Percentiles rank a stretch among this genome's conserved stretches.
These are phyloP conservation scores for Aquilaria malaccensis DNA, from an alignment of 345 rosid species.

Conservation along the genomic window DNA sequence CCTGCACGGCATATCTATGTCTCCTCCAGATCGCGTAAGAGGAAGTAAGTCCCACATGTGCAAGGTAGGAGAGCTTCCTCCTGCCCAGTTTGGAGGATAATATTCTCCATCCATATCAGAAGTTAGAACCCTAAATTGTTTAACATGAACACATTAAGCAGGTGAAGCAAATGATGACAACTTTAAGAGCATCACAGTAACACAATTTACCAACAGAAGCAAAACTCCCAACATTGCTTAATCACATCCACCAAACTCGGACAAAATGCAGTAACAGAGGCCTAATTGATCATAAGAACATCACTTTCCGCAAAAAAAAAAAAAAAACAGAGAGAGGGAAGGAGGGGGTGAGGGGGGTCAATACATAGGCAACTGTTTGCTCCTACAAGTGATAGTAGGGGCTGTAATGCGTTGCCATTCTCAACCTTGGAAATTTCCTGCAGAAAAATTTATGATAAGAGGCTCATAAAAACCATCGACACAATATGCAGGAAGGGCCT, in stretches of 20 bases:
- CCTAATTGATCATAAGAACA: background rate
- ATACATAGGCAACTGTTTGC: background rate
- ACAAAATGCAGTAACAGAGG: background rate
- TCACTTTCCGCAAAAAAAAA: background rate
- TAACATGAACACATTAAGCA: background rate
- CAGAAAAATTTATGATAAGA: constrained; percentile 1
- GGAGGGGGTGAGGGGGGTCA: too few relatives aligned
- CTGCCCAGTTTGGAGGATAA: too few relatives aligned
- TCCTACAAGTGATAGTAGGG: constrained; percentile 41
- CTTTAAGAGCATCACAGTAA: background rate
- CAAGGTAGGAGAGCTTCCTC: too few relatives aligned
- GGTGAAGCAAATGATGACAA: background rate
- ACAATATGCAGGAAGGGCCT: background rate
- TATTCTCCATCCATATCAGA: too few relatives aligned
- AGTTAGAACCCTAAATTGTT: too few relatives aligned
- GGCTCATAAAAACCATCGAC: background rate
- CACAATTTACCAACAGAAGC: background rate
- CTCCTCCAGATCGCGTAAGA: too few relatives aligned
- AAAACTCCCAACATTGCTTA: constrained; percentile 6
- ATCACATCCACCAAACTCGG: constrained; percentile 1
- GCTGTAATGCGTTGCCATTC: constrained; percentile 59
- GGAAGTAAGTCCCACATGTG: too few relatives aligned
- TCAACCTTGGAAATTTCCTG: constrained; percentile 60
- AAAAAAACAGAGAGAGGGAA: background rate
- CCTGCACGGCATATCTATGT: too few relatives aligned